A percentile compares a stretch with the other conserved stretches of the same genome.
These are phyloP conservation scores for Phytophthora cactorum DNA, from an alignment of 352 stramenopile species.

Conservation along the genomic window DNA sequence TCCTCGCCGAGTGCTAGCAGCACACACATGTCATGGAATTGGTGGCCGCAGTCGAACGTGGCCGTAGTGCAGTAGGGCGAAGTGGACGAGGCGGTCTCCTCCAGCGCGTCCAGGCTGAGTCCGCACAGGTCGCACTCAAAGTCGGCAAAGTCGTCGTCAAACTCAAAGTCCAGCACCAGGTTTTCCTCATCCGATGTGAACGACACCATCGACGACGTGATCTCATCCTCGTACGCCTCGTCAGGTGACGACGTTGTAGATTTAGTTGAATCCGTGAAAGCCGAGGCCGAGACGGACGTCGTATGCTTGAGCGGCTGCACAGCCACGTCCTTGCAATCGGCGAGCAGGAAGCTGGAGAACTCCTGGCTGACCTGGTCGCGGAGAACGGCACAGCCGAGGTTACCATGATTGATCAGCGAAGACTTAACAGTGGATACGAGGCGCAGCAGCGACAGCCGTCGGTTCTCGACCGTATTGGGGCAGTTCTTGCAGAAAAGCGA, in stretches of 20 bases:
- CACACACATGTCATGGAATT: constrained; percentile 44
- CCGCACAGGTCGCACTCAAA: constrained; percentile 35
- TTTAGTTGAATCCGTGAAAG: constrained; percentile 18
- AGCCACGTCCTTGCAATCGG: constrained; percentile 25
- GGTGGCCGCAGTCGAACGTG: constrained; percentile 43
- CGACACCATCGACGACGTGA: constrained; percentile 30
- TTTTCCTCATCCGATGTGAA: constrained; percentile 44
- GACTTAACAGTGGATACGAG: constrained; percentile 34
- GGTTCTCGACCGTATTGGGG: constrained; percentile 36
- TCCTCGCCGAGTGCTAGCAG: constrained; percentile 32
- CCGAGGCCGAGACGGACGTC: constrained; percentile 7
- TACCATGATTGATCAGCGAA: constrained; percentile 40
- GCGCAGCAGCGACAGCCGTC: constrained; percentile 31
- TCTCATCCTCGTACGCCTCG: constrained; percentile 14
- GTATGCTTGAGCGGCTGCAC: constrained; percentile 24
- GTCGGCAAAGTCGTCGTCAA: constrained; percentile 31
- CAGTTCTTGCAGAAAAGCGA: constrained; percentile 44
- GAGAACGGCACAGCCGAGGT: constrained; percentile 33
- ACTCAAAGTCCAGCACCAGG: constrained; percentile 29
- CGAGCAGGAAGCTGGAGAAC: constrained; percentile 36
- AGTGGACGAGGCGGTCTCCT: constrained; percentile 14
- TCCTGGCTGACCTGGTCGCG: constrained; percentile 34
- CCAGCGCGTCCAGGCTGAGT: constrained; percentile 29
- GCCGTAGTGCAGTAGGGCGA: constrained; percentile 35
- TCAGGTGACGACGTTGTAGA: constrained; percentile 12